A percentile compares a stretch with the other conserved stretches of the same genome.
Evolutionary conservation across 495 filamentous ascomycete genomes (phyloP).

Genomic region (Entonaema liquescens): DNA sequence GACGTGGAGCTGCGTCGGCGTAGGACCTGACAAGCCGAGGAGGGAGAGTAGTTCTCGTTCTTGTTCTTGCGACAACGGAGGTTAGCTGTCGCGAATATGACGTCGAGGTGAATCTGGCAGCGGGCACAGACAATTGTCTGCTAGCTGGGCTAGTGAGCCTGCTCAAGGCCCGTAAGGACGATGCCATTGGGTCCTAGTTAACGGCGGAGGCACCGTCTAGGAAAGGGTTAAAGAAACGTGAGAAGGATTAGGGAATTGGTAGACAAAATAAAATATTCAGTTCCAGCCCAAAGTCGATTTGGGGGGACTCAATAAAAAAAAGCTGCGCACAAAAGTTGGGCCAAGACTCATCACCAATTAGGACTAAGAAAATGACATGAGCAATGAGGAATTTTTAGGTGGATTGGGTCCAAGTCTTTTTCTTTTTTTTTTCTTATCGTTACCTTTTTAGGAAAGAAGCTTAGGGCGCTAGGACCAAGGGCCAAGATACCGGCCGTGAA

Average conservation of each 20-base stretch:
- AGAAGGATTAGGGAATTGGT: conserved; percentile 1
- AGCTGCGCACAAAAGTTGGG: conserved; percentile 30
- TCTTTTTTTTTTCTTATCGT: conserved; percentile 16
- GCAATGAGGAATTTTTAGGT: conserved; percentile 33
- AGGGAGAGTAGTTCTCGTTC: conserved; percentile 17
- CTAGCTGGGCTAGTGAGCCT: conserved; percentile 27
- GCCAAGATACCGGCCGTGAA: conserved; percentile 18
- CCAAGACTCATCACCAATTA: conserved; percentile 29
- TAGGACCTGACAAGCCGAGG: conserved; percentile 55
- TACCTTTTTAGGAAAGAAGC: conserved; percentile 32
- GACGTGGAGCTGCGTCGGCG: conserved; percentile 44
- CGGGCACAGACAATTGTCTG: conserved; percentile 30
- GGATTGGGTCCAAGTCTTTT: conserved; percentile 5
- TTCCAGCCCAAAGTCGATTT: neutral
- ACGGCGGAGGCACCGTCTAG: conserved; percentile 22
- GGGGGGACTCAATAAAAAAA: conserved; percentile 17
- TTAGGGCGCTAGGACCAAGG: conserved; percentile 22
- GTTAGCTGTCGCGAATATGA: conserved; percentile 21
- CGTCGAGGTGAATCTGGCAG: conserved; percentile 29
- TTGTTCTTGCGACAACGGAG: conserved; percentile 23
- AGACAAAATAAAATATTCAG: conserved; percentile 17
- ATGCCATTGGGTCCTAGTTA: conserved; percentile 30
- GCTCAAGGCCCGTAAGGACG: conserved; percentile 34
- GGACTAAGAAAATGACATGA: conserved; percentile 27
- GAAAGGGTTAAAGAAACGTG: neutral